phyloP scores from a whole-genome alignment of 1,139 yeast species.

The Suhomyces guaymorum region DNA sequence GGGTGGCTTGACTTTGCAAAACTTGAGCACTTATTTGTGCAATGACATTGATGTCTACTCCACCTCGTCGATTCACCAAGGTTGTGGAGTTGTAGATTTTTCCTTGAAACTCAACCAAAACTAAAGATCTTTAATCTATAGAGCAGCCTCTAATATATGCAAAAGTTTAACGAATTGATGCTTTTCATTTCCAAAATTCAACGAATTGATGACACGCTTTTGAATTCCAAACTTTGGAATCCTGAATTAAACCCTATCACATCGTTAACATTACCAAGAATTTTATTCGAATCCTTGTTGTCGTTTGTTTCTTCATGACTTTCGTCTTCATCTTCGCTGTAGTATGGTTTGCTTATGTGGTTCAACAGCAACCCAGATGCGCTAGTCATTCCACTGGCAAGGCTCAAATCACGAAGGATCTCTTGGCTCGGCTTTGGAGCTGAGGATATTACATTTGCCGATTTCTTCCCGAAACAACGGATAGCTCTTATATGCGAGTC shows the following conservation, averaged over 20 bases:
- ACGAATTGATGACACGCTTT: slow-evolving; percentile 43
- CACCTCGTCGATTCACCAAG: slow-evolving; percentile 93
- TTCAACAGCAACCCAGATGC: slow-evolving; percentile 35
- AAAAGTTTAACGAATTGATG: not conserved
- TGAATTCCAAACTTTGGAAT: slow-evolving; percentile 41
- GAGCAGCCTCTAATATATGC: not conserved
- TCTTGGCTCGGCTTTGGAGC: slow-evolving; percentile 16
- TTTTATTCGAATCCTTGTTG: slow-evolving; percentile 27
- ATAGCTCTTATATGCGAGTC: slow-evolving; percentile 88
- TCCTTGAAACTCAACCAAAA: slow-evolving; percentile 68
- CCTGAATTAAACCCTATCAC: slow-evolving; percentile 48
- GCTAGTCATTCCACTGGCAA: slow-evolving; percentile 20
- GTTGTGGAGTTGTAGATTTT: slow-evolving; percentile 76
- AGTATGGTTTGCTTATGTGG: slow-evolving; percentile 16
- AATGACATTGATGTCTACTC: slow-evolving; percentile 87
- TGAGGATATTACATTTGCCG: slow-evolving; percentile 13
- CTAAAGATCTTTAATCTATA: slow-evolving; percentile 1
- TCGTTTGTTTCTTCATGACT: slow-evolving; percentile 12
- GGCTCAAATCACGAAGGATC: slow-evolving; percentile 31
- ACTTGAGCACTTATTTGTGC: slow-evolving; percentile 65
- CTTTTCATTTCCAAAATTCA: slow-evolving; percentile 12
- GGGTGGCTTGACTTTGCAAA: slow-evolving; percentile 80
- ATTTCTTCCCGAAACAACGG: slow-evolving; percentile 49
- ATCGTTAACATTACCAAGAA: slow-evolving; percentile 39
- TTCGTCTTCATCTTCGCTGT: slow-evolving; percentile 15